Evolutionary conservation across 352 stramenopile genomes (phyloP), one percentile per base, ranked within the genome.

Genomic region (Blastocystis sp.): DNA sequence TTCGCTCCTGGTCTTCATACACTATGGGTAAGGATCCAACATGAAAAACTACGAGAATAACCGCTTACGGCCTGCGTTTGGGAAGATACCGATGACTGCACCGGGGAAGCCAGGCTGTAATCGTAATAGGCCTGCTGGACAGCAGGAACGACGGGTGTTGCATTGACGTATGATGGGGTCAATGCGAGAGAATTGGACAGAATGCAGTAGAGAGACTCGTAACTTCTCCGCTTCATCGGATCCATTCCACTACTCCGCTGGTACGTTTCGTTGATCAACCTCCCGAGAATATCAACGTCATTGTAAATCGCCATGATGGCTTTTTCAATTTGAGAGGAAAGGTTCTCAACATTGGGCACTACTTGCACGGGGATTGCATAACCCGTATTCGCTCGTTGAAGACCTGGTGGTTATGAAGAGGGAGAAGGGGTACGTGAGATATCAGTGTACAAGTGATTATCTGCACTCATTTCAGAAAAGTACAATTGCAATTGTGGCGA

Each of bases 381-480:
- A 7, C 48, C 48, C 48, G 48, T 7, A 57, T 57, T 57, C 6
- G 14, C 48, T 57, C 6, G 1, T 45, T 24, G 38, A 21, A 64
- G 40, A 42, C 21, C 69, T 79, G 63, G 14, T 63, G 10, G 42
- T 64, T 4, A 64, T 11, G 14, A 9, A 19, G 1, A 43, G 3
- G 24, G 17, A n/a, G 4, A 19, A 34, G 17, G 7, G 19, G 2
- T 79, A 79, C 69, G 34, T 24, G 69, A 19, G n/a, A 79, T 79
- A 64, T 79, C 69, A 45, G 69, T 79, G 60, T 79, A 79, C 17
- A 79, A 24, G 40, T 79, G 40, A 21, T 43, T 79, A 28, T 79
- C 69, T 14, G 69, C 52, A 62, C 42, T 79, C 69, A 79, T 79
- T 43, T 24, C 28, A 2, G 1, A 34, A 34, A 34, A 34, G 28